These are phyloP conservation scores for Neurospora sp. DNA, from an alignment of 495 filamentous ascomycete species.

Conservation along the genomic window DNA sequence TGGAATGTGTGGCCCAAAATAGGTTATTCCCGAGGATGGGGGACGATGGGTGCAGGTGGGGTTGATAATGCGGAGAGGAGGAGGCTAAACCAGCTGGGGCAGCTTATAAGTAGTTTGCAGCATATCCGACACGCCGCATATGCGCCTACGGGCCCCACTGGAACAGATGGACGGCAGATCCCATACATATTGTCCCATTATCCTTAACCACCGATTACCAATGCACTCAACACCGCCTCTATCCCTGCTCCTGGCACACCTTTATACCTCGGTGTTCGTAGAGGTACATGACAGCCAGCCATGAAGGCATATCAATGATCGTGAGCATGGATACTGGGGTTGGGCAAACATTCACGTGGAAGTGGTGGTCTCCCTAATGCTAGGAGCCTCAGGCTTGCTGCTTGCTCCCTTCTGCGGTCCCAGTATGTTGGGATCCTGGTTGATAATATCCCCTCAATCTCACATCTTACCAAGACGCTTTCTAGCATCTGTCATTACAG, in stretches of 20 bases:
- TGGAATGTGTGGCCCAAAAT: slow-evolving; percentile 3
- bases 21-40: background rate
- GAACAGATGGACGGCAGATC: background rate
- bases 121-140: slow-evolving; percentile 6
- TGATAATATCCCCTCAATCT: background rate
- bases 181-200: background rate
- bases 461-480: background rate
- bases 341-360: background rate
- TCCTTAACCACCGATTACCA: background rate
- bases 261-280: background rate
- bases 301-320: background rate
- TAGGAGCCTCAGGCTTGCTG: background rate
- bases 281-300: background rate
- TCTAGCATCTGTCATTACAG: background rate
- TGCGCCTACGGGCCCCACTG: background rate
- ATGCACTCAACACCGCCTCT: background rate
- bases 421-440: background rate
- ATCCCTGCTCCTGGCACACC: background rate
- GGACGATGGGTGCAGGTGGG: slow-evolving; percentile 1
- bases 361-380: background rate
- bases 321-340: background rate
- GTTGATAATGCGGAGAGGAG: slow-evolving; percentile 7
- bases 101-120: slow-evolving; percentile 11
- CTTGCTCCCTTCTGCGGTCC: background rate
- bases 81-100: slow-evolving; percentile 10